Evolutionary conservation across 495 filamentous ascomycete genomes (phyloP).

Genomic region (Coniosporium apollinis): DNA sequence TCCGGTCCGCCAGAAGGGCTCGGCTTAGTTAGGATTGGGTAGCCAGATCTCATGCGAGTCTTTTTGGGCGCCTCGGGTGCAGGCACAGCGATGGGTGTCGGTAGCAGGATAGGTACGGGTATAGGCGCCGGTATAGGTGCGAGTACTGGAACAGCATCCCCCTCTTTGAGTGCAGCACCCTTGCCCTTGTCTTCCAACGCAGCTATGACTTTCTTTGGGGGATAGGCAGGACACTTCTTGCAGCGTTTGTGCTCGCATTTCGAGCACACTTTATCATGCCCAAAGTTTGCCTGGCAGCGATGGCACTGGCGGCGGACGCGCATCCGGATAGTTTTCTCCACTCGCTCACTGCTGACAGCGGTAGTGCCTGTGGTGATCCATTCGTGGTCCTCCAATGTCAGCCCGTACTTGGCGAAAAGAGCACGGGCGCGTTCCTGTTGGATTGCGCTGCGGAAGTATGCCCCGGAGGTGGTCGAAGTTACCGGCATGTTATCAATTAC

Average conservation of each 20-base stretch:
- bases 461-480: constrained; percentile 1
- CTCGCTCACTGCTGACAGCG: constrained; percentile 41
- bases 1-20: neutral
- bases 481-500: neutral
- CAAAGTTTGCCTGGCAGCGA: constrained; percentile 56
- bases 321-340: constrained; percentile 85
- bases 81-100: neutral
- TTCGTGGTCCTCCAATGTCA: constrained; percentile 47
- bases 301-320: constrained; percentile 74
- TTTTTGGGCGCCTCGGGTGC: neutral
- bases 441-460: constrained; percentile 22
- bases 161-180: constrained; percentile 1
- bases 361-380: constrained; percentile 26
- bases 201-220: constrained; percentile 33
- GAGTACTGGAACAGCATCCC: neutral
- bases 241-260: constrained; percentile 62
- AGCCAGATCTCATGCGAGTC: neutral
- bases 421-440: constrained; percentile 54
- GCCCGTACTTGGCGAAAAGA: constrained; percentile 50
- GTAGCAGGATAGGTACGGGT: neutral
- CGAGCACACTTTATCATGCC: constrained; percentile 48
- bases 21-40: neutral
- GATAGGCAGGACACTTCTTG: constrained; percentile 61
- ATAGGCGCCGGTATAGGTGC: too few species aligned
- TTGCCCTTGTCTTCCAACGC: neutral